Base-by-base conservation (phyloP, 306 rosid genomes). In the Corylus heterophylla region DNA sequence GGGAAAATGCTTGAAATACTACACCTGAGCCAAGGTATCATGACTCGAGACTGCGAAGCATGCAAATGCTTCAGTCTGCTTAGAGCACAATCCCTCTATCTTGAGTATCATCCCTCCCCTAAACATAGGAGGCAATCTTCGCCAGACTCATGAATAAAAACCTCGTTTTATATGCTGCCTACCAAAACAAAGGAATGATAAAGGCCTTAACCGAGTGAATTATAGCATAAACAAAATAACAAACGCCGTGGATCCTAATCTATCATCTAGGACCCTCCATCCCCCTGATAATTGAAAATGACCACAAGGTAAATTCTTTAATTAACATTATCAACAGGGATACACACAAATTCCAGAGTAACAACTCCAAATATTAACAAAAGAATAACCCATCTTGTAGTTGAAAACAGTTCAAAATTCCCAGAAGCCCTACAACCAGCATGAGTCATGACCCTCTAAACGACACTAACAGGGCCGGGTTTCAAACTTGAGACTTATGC, bases 401-500 rank as follows among this genome's bases (percentile, higher is more conserved):
- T 64, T 35, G 13, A 64, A 64, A 31, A 8, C 45, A 35, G 45
- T 37, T 64, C 22, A 8, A 37, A 64, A 59, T 27, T 25, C 7
- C 14, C 37, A 59, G 16, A 59, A 59, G 6, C 16, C 39, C 2
- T 12, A 29, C 69, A 63, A 63, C 20, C 45, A 31, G n/a, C 20
- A 63, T 35, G 39, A 61, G 45, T 42, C 45, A 42, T 12, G 4
- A 12, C 63, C 63, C 31, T 20, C 58, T 56, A 1, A 54, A 17
- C 13, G 11, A 54, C 45, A 79, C 89, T 82, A 96, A 78, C 97
- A 88, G 29, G 81, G 83, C 70, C 82, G 76, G 44, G 98, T 89
- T 77, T 96, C 96, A 75, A 90, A 96, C 82, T 96, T 91, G 13
- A 96, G 89, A 76, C 61, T 88, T 14, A 96, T 96, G n/a, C 98